Evolutionary conservation across 495 filamentous ascomycete genomes (phyloP).

Genomic region (Aspergillus nanangensis): DNA sequence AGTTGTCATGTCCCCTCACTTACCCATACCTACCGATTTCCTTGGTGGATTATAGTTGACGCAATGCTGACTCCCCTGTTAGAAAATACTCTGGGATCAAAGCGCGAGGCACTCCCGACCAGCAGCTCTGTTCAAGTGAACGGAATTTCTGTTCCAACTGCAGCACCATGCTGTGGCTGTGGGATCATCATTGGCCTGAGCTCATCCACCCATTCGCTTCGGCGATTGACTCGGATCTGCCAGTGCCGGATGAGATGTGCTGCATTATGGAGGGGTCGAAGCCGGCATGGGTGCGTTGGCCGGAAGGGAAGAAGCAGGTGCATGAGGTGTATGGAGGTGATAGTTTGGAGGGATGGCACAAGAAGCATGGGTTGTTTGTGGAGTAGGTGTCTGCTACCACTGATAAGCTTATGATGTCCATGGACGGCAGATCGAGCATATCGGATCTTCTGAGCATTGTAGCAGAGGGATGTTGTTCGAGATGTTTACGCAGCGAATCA

Average conservation of each 20-base stretch:
- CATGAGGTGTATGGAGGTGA: constrained; percentile 35
- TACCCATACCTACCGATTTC: no score
- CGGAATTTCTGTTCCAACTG: constrained; percentile 52
- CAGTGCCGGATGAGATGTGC: constrained; percentile 48
- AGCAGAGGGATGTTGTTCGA: no score
- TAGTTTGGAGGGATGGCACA: constrained; percentile 53
- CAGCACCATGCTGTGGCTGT: constrained; percentile 47
- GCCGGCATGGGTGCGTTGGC: constrained; percentile 47
- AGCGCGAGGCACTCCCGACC: constrained; percentile 41
- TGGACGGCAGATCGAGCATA: background rate
- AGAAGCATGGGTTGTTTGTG: constrained; percentile 35
- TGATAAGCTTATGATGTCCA: background rate
- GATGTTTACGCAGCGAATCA: no score
- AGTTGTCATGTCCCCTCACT: no score
- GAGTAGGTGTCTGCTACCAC: constrained; percentile 10
- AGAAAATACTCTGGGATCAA: constrained; percentile 51
- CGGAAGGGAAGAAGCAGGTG: constrained; percentile 46
- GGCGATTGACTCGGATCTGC: constrained; percentile 51
- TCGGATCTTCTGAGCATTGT: no score
- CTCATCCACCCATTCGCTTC: constrained; percentile 54
- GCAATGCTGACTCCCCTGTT: background rate
- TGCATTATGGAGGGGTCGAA: constrained; percentile 46
- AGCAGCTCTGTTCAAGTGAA: constrained; percentile 41
- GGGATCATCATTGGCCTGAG: constrained; percentile 49
- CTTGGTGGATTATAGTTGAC: background rate